phyloP scores from a whole-genome alignment of 306 rosid species.

The barrel medic (Medicago truncatula) region DNA sequence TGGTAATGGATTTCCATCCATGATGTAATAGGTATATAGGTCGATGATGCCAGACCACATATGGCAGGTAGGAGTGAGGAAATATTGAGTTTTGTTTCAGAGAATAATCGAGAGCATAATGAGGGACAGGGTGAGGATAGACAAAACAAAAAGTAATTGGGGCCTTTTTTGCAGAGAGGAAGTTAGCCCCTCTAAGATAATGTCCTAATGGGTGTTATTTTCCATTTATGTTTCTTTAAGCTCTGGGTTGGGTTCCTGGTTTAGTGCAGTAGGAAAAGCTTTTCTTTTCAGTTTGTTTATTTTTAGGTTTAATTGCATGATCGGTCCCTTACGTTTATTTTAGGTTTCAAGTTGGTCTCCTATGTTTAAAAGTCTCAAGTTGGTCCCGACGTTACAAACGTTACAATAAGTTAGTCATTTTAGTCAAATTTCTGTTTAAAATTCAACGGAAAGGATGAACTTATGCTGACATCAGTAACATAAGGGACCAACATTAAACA shows the following conservation, averaged over 20 bases:
- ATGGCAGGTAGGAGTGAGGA: background rate
- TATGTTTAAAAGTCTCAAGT: no score
- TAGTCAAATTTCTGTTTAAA: no score
- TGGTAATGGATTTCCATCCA: constrained; percentile 6
- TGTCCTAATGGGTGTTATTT: background rate
- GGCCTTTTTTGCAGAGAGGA: background rate
- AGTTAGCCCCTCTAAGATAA: background rate
- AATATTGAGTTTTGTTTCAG: background rate
- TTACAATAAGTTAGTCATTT: no score
- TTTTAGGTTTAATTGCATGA: background rate
- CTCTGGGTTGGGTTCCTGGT: background rate
- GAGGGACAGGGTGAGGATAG: constrained; percentile 2
- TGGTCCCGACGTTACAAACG: no score
- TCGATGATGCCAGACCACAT: background rate
- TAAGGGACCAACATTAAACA: no score
- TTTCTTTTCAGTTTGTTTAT: background rate
- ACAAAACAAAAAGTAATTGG: background rate
- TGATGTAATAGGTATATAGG: background rate
- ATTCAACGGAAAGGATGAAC: no score
- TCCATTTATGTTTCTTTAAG: background rate
- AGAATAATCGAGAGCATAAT: constrained; percentile 2
- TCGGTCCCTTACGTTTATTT: no score
- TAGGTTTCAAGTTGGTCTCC: no score
- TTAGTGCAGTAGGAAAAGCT: background rate
- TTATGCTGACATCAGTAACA: no score